phyloP scores from a whole-genome alignment of 805 yeast genomes.

The Metschnikowia colocasiae region DNA sequence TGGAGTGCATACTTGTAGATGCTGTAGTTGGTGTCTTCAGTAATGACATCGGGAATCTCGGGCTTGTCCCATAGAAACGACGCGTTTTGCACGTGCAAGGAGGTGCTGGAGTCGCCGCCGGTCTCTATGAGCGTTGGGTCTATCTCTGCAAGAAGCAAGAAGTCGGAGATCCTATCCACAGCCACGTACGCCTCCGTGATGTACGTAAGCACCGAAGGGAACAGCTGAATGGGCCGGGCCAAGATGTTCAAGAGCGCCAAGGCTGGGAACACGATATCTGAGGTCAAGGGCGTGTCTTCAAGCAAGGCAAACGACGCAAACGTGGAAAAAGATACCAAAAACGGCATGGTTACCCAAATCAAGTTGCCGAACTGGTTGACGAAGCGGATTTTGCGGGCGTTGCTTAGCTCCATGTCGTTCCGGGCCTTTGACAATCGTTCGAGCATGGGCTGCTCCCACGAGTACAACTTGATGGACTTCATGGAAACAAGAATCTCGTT shows the following conservation, averaged over 20 bases:
- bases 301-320: slow-evolving; percentile 51
- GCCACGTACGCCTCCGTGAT: slow-evolving; percentile 60
- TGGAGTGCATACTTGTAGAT: slow-evolving; percentile 26
- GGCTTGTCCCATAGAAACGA: slow-evolving; percentile 17
- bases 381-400: slow-evolving; percentile 22
- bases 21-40: slow-evolving; percentile 12
- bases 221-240: slow-evolving; percentile 54
- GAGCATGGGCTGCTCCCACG: slow-evolving; percentile 28
- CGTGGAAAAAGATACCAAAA: slow-evolving; percentile 59
- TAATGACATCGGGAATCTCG: neutral
- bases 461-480: slow-evolving; percentile 25
- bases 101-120: neutral
- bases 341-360: slow-evolving; percentile 63
- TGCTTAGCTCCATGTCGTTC: slow-evolving; percentile 20
- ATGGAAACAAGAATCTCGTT: slow-evolving; percentile 24
- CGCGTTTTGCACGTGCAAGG: slow-evolving; percentile 8
- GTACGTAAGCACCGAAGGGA: slow-evolving; percentile 56
- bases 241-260: slow-evolving; percentile 56
- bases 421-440: slow-evolving; percentile 19
- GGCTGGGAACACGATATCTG: slow-evolving; percentile 69
- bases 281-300: slow-evolving; percentile 50
- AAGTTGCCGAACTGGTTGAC: slow-evolving; percentile 44
- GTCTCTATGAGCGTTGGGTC: slow-evolving; percentile 13
- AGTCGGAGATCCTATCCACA: slow-evolving; percentile 48
- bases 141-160: slow-evolving; percentile 31